Conservation (phyloP, 1,139 yeast genomes). For the Suhomyces anneliseae region DNA sequence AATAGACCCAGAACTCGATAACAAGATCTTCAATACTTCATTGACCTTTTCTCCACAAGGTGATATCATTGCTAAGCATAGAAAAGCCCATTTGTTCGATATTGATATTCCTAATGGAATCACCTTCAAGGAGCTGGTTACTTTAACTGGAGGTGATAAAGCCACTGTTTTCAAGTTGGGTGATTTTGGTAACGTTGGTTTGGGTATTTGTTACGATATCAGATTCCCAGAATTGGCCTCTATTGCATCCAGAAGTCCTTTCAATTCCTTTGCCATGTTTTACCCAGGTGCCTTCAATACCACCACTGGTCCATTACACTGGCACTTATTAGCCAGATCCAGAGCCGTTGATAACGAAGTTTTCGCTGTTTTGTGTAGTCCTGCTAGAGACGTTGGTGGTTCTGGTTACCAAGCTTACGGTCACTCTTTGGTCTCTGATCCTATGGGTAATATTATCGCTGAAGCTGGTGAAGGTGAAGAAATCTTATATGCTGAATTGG, state of each 20-base stretch:
- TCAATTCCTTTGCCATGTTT: constrained; percentile 80
- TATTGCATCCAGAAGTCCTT: constrained; percentile 68
- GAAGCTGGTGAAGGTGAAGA: constrained; percentile 89
- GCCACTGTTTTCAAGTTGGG: constrained; percentile 74
- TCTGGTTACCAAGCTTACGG: constrained; percentile 89
- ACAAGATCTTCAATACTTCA: constrained; percentile 77
- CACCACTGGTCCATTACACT: constrained; percentile 92
- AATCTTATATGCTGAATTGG: constrained; percentile 76
- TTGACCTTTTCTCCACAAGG: constrained; percentile 73
- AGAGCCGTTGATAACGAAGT: constrained; percentile 90
- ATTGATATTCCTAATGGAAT: constrained; percentile 89
- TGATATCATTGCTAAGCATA: constrained; percentile 74
- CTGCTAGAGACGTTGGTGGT: constrained; percentile 71
- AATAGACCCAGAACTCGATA: constrained; percentile 46
- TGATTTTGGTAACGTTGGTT: constrained; percentile 75
- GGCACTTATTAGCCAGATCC: constrained; percentile 84
- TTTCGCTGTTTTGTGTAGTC: constrained; percentile 79
- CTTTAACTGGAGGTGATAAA: constrained; percentile 74
- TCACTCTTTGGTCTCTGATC: constrained; percentile 85
- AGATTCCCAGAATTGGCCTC: constrained; percentile 90
- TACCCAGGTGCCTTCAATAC: constrained; percentile 97
- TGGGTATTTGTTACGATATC: constrained; percentile 91
- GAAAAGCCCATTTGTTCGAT: constrained; percentile 88
- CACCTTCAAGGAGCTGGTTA: constrained; percentile 77
- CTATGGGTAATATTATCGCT: constrained; percentile 73